Conservation (phyloP, 352 stramenopile species). For the Pythium utonaiense region DNA sequence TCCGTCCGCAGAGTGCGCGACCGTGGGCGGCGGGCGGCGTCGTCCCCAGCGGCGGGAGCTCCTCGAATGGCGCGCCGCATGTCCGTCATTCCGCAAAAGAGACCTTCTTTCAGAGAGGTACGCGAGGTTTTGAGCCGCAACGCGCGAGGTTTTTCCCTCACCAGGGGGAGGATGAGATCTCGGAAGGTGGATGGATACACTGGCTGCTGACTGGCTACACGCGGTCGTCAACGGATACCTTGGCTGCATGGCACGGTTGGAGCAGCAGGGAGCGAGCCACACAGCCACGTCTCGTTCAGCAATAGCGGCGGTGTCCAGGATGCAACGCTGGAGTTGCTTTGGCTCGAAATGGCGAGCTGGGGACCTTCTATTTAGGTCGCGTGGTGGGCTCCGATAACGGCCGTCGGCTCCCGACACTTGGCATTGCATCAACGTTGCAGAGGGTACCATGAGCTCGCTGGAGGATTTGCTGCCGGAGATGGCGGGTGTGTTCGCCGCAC, state of each 20-base stretch:
- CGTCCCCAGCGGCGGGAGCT: background rate
- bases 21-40: too few species aligned
- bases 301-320: too few species aligned
- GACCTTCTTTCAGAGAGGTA: background rate
- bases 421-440: too few species aligned
- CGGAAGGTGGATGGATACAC: background rate
- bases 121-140: background rate
- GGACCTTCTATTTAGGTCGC: background rate
- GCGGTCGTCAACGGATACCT: too few species aligned
- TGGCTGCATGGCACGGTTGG: too few species aligned
- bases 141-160: background rate
- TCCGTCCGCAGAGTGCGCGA: too few species aligned
- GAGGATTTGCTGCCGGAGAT: conserved; percentile 67
- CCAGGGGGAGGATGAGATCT: background rate
- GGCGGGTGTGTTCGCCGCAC: conserved; percentile 50
- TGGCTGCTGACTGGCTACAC: too few species aligned
- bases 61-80: background rate
- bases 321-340: too few species aligned
- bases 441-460: conserved; percentile 44
- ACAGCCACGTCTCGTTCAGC: too few species aligned
- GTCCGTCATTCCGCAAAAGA: background rate
- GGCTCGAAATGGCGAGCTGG: too few species aligned
- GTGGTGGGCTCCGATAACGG: background rate
- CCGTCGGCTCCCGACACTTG: background rate
- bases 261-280: too few species aligned